Evolutionary conservation across 805 yeast genomes (phyloP), one percentile per base, ranked within the genome.

Genomic region (Candida bentonensis): DNA sequence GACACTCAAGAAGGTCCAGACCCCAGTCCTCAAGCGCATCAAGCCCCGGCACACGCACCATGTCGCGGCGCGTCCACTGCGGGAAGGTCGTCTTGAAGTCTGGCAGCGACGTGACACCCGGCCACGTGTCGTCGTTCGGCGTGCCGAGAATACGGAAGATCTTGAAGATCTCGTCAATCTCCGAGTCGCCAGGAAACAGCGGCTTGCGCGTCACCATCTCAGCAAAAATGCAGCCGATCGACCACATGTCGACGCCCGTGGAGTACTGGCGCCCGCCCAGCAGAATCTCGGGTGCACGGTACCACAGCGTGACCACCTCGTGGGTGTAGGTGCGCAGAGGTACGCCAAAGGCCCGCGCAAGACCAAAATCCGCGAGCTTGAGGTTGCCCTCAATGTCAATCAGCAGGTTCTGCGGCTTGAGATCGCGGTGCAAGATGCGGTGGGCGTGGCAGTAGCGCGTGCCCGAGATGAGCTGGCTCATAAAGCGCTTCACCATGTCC

Each of bases 181-280:
- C 98, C 9, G 95, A 86, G 61, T 92, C 96, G 3, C 98, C 98
- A 0, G 97, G 95, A 66, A 92, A 89, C 44, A 92, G 63, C 5
- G 98, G 96, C 61, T 85, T 85, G 45, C 98, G 78, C 55, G 87
- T 85, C 46, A 88, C 86, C 97, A 92, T 88, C 61, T 92, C 98
- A 4, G 96, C 98, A 62, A 92, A 83, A 41, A 92, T 92, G 60
- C 96, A 88, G 15, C 98, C 98, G 49, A 89, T 83, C 9, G 96
- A 85, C 98, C 98, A 92, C 82, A 92, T 87, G 62, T 92, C 98
- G 43, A 92, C 96, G 17, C 97, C 96, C 0, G 97, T 92, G 27
- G 96, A 85, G 63, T 92, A 92, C 57, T 92, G 96, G 53, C 94
- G 84, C 2, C 96, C 96, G 13, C 98, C 98, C 51, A 92, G 73